Base-by-base conservation (phyloP, 2,329 filamentous ascomycete species). In the Beauveria sp. region DNA sequence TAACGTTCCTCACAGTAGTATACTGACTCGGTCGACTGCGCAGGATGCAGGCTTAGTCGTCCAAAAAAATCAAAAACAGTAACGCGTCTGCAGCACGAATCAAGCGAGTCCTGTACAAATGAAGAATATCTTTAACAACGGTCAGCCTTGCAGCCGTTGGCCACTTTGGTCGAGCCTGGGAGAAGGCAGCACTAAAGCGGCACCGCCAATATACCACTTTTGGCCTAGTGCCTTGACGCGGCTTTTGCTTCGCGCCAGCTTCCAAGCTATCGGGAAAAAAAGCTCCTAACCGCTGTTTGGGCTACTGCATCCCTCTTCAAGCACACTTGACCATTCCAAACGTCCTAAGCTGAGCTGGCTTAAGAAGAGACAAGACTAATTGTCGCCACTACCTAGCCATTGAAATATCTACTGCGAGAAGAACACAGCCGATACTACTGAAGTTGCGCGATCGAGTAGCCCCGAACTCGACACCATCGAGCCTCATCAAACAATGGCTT, bases 401-500 rank as follows among this genome's bases (percentile, higher is more conserved):
- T 16, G 30, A 30, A 20, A 22, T n/a, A 10, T 7, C 8, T 20
- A 16, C 22, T 22, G 9, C 22, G 20, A 45, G 45, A 22, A 43
- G 38, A 51, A 53, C 20, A 45, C 38, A 26, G 26, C 24, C 20
- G n/a, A 34, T 18, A 54, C 18, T 20, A 42, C 45, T 40, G 46
- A 30, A 47, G 53, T 43, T 53, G 46, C 57, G 26, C 49, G 57
- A 46, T n/a, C 38, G 53, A 46, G 38, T 1, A 49, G 30, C 28
- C 45, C 49, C 45, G 45, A 55, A 28, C 42, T 60, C 50, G 38
- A 46, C 40, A 40, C 38, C 26, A 28, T 14, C 58, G 62, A 53
- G 51, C 45, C 38, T 38, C 26, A 50, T 58, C 47, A 28, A 40
- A 69, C 61, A 63, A 78, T 78, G 75, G 40, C 53, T 30, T 58